These are phyloP conservation scores for Aspergillus sp. DNA, from an alignment of 2,329 filamentous ascomycete species.

Conservation along the genomic window DNA sequence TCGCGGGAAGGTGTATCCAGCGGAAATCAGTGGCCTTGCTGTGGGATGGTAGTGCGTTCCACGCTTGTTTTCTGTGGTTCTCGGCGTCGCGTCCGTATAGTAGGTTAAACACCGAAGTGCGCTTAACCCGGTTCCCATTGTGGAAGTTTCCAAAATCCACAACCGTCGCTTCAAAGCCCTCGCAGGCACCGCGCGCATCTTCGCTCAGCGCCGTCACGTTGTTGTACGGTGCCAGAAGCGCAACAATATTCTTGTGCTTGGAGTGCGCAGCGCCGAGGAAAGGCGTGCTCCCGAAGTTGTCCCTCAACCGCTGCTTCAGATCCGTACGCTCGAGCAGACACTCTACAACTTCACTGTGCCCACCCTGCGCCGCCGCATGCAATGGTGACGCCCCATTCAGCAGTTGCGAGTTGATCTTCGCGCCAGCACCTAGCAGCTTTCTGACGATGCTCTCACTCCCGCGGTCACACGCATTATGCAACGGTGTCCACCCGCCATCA, in stretches of 20 bases:
- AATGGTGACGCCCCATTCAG: conserved; percentile 41
- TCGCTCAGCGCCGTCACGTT: conserved; percentile 36
- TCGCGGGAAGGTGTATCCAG: conserved; percentile 56
- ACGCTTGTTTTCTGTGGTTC: conserved; percentile 45
- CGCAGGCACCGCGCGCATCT: conserved; percentile 46
- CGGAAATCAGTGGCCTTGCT: conserved; percentile 51
- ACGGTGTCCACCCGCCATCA: conserved; percentile 53
- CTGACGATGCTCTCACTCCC: conserved; percentile 47
- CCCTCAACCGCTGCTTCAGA: conserved; percentile 32
- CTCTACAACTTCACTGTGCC: conserved; percentile 38
- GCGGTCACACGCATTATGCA: conserved; percentile 55
- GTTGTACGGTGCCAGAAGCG: conserved; percentile 37
- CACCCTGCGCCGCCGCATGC: conserved; percentile 42
- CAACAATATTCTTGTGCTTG: conserved; percentile 37
- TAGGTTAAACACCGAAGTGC: conserved; percentile 52
- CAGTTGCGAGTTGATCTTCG: conserved; percentile 39
- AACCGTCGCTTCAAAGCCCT: conserved; percentile 53
- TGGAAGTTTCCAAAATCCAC: conserved; percentile 53
- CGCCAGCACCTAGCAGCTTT: conserved; percentile 41
- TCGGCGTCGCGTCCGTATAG: conserved; percentile 52
- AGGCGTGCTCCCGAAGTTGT: conserved; percentile 43
- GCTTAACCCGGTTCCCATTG: conserved; percentile 47
- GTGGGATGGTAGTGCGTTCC: conserved; percentile 49
- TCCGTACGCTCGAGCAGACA: conserved; percentile 33
- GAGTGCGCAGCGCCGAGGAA: conserved; percentile 42